phyloP scores from a whole-genome alignment of 2,329 filamentous ascomycete genomes.

The Metarhizium anisopliae region DNA sequence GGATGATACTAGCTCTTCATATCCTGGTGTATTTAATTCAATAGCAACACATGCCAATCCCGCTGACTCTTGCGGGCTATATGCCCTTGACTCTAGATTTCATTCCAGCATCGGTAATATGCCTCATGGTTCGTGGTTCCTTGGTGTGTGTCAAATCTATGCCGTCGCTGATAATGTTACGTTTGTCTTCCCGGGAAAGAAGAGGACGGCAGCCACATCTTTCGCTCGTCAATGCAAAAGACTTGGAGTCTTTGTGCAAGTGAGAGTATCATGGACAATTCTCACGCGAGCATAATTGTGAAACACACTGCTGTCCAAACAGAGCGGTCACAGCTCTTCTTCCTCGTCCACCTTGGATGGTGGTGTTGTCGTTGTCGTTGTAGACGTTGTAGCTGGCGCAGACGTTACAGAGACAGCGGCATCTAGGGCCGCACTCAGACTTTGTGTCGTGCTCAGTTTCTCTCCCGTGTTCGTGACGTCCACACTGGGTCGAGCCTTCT shows the following conservation, averaged over 20 bases:
- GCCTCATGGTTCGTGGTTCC: neutral
- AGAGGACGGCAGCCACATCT: neutral
- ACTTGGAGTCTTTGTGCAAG: neutral
- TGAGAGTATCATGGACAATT: neutral
- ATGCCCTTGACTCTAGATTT: neutral
- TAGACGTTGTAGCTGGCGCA: constrained; percentile 11
- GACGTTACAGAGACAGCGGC: constrained; percentile 17
- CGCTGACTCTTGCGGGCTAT: neutral
- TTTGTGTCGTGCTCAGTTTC: constrained; percentile 21
- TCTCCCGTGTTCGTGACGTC: constrained; percentile 18
- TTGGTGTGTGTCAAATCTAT: neutral
- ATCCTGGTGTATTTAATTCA: neutral
- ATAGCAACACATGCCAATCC: neutral
- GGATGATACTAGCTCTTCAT: neutral
- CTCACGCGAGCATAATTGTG: neutral
- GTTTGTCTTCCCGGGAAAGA: neutral
- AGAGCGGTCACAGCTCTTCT: constrained; percentile 28
- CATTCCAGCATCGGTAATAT: neutral
- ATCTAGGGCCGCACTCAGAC: constrained; percentile 25
- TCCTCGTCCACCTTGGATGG: constrained; percentile 24
- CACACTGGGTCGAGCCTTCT: constrained; percentile 61
- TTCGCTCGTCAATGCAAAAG: neutral
- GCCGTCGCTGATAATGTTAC: neutral
- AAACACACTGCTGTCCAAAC: neutral
- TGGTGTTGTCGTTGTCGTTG: constrained; percentile 10